Evolutionary conservation across 2,329 filamentous ascomycete genomes (phyloP), one percentile per base, ranked within the genome.

Genomic region (Fusarium nygamai): DNA sequence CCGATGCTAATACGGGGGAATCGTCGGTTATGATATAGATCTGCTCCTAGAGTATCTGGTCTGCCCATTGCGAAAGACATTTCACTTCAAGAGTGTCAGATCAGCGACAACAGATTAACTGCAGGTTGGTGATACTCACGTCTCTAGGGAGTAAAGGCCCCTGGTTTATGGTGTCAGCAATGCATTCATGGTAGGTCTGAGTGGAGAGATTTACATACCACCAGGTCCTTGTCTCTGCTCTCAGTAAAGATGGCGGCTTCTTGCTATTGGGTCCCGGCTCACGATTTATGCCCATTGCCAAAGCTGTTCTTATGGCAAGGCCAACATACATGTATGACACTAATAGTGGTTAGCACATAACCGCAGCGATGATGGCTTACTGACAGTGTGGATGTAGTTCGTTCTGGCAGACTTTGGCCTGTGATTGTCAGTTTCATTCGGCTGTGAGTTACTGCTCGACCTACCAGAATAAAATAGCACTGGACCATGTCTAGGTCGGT

Each of bases 361-460:
- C 4, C 34, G 4, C 34, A 36, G 16, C 14, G 13, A 16, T 16
- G 13, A 12, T 7, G 5, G 33, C 8, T 17, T 5, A 56, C 53
- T 56, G 3, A 57, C 53, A 8, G 8, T 57, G 53, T 4, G 53
- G 53, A 24, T 57, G 53, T 1, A 57, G 8, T 43, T 57, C 53
- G 38, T 57, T 57, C 12, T 57, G 53, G 0, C 53, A 57, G 17
- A 57, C 53, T 24, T 57, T 57, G 27, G 53, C 53, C 53, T 57
- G 6, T 16, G 6, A 6, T 8, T 0, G 11, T 57, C 2, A 57
- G 53, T 20, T 0, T 1, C 3, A 5, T 19, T 11, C 22, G 11
- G 27, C 2, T 43, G 16, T 5, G 17, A 1, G 6, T 12, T 6
- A 24, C 24, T 1, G 0, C 4, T 2, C 3, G 1, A 11, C 36